phyloP scores from a whole-genome alignment of 306 rosid genomes.

The Adenanthera pavonina region DNA sequence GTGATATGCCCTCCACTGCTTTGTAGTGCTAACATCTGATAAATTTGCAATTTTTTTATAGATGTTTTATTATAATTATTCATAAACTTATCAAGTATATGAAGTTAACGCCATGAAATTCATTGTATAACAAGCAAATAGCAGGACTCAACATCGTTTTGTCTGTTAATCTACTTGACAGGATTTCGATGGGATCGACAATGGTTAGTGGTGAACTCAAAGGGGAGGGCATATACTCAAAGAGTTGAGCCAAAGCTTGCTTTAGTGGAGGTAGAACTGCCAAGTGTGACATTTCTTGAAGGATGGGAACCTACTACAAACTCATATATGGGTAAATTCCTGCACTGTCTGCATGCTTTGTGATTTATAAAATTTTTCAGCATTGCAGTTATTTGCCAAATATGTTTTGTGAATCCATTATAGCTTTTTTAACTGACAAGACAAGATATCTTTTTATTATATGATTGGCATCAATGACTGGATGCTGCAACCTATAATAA shows the following conservation, averaged over 20 bases:
- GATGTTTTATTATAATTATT: background rate
- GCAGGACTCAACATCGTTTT: too few species aligned
- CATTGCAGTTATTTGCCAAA: background rate
- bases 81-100: background rate
- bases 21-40: background rate
- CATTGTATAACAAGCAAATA: background rate
- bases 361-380: background rate
- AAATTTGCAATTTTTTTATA: background rate
- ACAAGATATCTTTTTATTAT: background rate
- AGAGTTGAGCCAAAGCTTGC: conserved; percentile 91
- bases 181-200: conserved; percentile 91
- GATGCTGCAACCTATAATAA: conserved; percentile 8
- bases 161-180: conserved; percentile 31
- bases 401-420: background rate
- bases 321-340: conserved; percentile 66
- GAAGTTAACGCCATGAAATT: background rate
- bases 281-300: conserved; percentile 61
- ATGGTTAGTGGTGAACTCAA: conserved; percentile 78
- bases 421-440: background rate
- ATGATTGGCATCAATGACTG: conserved; percentile 5
- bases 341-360: background rate
- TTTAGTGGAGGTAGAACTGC: conserved; percentile 63
- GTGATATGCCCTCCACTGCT: background rate
- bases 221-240: conserved; percentile 84
- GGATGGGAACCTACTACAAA: conserved; percentile 59